Evolutionary conservation across 306 rosid species (phyloP).

Genomic region (Sesbania bispinosa): DNA sequence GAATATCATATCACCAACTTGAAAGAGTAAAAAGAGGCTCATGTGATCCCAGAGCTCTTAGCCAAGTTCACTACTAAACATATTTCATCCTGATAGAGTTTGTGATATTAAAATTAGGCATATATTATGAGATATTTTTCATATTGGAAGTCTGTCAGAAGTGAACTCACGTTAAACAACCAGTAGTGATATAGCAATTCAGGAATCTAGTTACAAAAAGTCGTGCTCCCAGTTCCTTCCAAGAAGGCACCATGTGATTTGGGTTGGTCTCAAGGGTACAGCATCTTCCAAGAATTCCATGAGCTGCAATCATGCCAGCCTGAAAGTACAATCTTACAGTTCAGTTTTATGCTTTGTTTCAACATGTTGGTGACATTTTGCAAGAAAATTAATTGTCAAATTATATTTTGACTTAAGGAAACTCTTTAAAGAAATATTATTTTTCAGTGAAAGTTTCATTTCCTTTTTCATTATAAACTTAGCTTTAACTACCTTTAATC

Average conservation of each 20-base stretch:
- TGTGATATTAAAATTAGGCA: no score
- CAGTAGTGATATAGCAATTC: slow-evolving; percentile 48
- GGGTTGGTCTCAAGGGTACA: slow-evolving; percentile 60
- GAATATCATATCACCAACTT: no score
- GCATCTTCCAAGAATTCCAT: slow-evolving; percentile 56
- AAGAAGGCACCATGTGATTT: slow-evolving; percentile 83
- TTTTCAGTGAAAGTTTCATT: not conserved
- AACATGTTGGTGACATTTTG: not conserved
- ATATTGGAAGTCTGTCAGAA: no score
- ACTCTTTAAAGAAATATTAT: not conserved
- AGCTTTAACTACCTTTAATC: slow-evolving; percentile 61
- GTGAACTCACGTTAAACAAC: slow-evolving; percentile 74
- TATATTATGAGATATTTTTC: no score
- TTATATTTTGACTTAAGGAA: not conserved
- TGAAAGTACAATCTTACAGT: slow-evolving; percentile 34
- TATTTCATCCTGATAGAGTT: no score
- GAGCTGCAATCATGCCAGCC: slow-evolving; percentile 87
- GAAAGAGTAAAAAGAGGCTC: no score
- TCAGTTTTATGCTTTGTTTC: slow-evolving; percentile 2
- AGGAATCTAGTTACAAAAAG: slow-evolving; percentile 69
- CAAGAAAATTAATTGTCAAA: slow-evolving; percentile 1
- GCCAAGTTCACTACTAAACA: no score
- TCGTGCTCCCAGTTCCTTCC: slow-evolving; percentile 73
- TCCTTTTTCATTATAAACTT: not conserved
- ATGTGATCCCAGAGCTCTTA: no score